Percentiles rank a stretch among this genome's conserved stretches.
phyloP scores from a whole-genome alignment of 2,329 filamentous ascomycete genomes.

The Sporothrix mexicana region DNA sequence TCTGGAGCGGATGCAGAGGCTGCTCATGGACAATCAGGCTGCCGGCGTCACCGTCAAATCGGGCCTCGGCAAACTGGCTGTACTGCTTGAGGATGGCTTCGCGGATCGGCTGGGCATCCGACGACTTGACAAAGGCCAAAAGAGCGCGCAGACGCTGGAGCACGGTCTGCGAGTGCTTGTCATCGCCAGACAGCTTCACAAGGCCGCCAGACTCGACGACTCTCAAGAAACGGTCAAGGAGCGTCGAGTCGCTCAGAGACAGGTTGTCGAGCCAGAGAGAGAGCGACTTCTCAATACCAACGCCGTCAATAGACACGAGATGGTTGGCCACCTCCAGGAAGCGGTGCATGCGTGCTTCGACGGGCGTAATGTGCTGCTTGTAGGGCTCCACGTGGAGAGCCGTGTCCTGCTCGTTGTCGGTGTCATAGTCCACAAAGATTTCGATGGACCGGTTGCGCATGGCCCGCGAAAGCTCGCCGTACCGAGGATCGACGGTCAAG shows the following conservation, averaged over 20 bases:
- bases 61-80: conserved; percentile 10
- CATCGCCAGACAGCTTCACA: not conserved
- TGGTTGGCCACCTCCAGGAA: conserved; percentile 51
- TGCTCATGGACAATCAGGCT: conserved; percentile 42
- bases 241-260: conserved; percentile 53
- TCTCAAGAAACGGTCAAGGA: conserved; percentile 43
- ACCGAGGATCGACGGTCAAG: conserved; percentile 87
- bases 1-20: conserved; percentile 65
- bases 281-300: conserved; percentile 43
- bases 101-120: conserved; percentile 45
- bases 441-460: conserved; percentile 97
- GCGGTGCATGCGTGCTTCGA: conserved; percentile 59
- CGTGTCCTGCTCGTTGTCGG: conserved; percentile 40
- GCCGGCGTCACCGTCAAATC: not conserved
- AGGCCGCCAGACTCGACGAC: conserved; percentile 26
- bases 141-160: conserved; percentile 35
- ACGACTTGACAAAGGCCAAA: conserved; percentile 41
- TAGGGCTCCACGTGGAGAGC: conserved; percentile 43
- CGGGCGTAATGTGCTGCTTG: conserved; percentile 50
- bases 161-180: not conserved
- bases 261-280: conserved; percentile 54
- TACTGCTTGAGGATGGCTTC: conserved; percentile 46
- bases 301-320: conserved; percentile 38
- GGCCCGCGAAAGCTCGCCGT: conserved; percentile 91
- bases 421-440: conserved; percentile 69